phyloP scores from a whole-genome alignment of 176 grass and related monocot species.

The Bothriochloa decipiens region DNA sequence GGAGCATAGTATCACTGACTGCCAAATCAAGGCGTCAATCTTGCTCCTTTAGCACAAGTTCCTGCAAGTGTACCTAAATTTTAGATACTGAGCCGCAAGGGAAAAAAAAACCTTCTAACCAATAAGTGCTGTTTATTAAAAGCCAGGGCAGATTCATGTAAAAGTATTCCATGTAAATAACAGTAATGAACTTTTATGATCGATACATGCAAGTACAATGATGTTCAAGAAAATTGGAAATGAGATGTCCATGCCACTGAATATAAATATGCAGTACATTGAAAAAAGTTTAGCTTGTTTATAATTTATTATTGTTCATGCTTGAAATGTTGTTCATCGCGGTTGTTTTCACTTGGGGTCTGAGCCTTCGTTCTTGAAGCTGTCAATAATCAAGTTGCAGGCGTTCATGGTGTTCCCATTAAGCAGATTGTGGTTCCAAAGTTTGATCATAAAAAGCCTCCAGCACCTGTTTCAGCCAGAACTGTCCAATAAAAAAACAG shows the following conservation, averaged over 20 bases:
- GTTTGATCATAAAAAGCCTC: slow-evolving; percentile 78
- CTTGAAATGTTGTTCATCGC: not conserved
- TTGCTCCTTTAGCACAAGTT: slow-evolving; percentile 15
- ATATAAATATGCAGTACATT: not conserved
- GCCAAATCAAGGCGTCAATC: not conserved
- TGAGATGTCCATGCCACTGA: not conserved
- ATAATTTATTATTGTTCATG: not conserved
- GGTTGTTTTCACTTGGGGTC: slow-evolving; percentile 39
- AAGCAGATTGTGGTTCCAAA: slow-evolving; percentile 90
- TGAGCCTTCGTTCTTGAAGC: slow-evolving; percentile 26
- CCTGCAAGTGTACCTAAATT: not conserved
- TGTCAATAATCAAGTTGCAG: slow-evolving; percentile 70
- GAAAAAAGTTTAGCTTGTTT: not conserved
- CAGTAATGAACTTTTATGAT: not conserved
- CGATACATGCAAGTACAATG: not conserved
- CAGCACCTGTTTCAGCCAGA: slow-evolving; percentile 59
- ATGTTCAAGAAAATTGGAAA: not conserved
- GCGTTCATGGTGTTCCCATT: slow-evolving; percentile 65
- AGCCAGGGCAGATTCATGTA: not conserved
- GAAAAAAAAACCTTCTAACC: not conserved
- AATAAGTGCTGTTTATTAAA: not conserved
- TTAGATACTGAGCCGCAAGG: not conserved
- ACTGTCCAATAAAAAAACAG: not conserved
- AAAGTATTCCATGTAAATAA: not conserved
- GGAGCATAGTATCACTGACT: not conserved